Conservation (phyloP, 108 stramenopile species). For the Stephanodiscus triporus region DNA sequence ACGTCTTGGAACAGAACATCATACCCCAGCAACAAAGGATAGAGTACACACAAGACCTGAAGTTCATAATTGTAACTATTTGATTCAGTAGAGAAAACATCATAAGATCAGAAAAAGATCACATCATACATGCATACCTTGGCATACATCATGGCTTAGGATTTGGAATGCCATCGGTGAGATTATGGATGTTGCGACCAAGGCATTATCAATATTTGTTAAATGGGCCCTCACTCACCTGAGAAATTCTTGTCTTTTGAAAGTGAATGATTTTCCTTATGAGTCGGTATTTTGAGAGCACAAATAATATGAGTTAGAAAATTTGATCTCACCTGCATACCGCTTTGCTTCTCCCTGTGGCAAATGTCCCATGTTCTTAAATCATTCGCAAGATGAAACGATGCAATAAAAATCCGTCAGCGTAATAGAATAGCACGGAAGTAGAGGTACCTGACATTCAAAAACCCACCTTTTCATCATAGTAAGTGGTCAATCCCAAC, state of each 20-base stretch:
- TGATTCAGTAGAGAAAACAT: not conserved
- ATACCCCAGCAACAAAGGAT: conserved; percentile 65
- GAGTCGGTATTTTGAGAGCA: not conserved
- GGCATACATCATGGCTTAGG: conserved; percentile 83
- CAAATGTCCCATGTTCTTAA: conserved; percentile 60
- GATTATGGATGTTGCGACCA: not conserved
- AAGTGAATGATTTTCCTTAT: not conserved
- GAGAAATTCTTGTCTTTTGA: not conserved
- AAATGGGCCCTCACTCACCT: not conserved
- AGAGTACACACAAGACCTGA: conserved; percentile 67
- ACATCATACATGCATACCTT: conserved; percentile 51
- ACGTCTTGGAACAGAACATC: conserved; percentile 91
- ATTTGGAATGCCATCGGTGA: not conserved
- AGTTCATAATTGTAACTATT: not conserved
- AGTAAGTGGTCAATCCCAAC: conserved; percentile 72
- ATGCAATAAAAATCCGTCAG: not conserved
- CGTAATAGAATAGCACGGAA: not conserved
- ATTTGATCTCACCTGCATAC: conserved; percentile 51
- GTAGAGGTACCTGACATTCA: not conserved
- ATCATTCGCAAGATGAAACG: not conserved
- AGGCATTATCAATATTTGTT: not conserved
- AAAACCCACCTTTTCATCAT: conserved; percentile 68
- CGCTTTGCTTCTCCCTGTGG: conserved; percentile 59
- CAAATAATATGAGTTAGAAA: not conserved
- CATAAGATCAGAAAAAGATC: not conserved